Conservation (phyloP, 108 stramenopile species). For the Nitzschia sp. region DNA sequence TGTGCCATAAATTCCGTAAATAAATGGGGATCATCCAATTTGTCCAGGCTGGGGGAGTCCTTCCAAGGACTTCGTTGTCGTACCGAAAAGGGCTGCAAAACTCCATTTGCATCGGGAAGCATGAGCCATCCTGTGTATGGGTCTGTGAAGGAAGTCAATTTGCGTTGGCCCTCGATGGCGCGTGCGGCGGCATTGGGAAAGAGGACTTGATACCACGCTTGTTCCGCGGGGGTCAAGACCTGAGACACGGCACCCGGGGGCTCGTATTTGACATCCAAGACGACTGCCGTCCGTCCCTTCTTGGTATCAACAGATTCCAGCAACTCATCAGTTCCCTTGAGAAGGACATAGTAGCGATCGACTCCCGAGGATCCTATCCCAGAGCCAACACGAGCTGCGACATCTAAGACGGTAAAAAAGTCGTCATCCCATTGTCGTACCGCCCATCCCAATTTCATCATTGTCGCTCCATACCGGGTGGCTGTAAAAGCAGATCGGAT, state of each 20-base stretch:
- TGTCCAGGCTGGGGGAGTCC: conserved; percentile 37
- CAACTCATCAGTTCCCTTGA: conserved; percentile 47
- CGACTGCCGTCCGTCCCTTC: conserved; percentile 25
- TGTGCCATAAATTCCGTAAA: conserved; percentile 56
- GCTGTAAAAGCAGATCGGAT: conserved; percentile 46
- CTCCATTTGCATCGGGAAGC: conserved; percentile 20
- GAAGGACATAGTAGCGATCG: conserved; percentile 63
- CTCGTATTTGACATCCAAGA: conserved; percentile 67
- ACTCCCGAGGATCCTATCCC: conserved; percentile 64
- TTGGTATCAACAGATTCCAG: conserved; percentile 23
- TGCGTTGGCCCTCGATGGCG: conserved; percentile 51
- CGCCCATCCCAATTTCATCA: conserved; percentile 71
- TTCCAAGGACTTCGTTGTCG: conserved; percentile 69
- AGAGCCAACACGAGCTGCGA: conserved; percentile 52
- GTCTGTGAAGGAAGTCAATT: conserved; percentile 61
- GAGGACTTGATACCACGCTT: conserved; percentile 55
- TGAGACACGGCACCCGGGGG: conserved; percentile 41
- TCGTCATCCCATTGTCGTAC: conserved; percentile 51
- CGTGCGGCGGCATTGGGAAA: conserved; percentile 56
- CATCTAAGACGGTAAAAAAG: conserved; percentile 51
- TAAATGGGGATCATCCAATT: conserved; percentile 20
- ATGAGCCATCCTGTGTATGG: conserved; percentile 57
- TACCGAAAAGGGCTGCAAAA: conserved; percentile 39
- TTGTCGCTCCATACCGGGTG: conserved; percentile 51
- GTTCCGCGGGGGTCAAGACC: conserved; percentile 27